Evolutionary conservation across 345 rosid species (phyloP).

Genomic region (Eucalyptus guilfoylei): DNA sequence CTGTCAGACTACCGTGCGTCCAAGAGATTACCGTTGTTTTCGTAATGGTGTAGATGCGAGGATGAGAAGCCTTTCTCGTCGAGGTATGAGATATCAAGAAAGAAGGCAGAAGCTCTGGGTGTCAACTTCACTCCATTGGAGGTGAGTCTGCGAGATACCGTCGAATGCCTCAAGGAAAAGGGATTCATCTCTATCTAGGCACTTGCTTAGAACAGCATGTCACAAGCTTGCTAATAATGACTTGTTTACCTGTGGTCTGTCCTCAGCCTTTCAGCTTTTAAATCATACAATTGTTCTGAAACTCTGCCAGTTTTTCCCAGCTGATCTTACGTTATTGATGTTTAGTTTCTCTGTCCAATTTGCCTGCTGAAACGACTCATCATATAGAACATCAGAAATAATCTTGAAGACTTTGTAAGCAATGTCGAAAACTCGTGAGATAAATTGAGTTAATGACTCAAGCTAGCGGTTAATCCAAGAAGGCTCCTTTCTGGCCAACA

Average conservation of each 20-base stretch:
- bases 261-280: not conserved
- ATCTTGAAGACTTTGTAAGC: not conserved
- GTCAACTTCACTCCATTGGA: slow-evolving; percentile 34
- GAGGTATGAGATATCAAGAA: slow-evolving; percentile 22
- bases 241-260: not conserved
- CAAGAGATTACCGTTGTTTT: not conserved
- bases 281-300: not conserved
- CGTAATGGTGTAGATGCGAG: slow-evolving; percentile 8
- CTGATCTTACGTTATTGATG: not conserved
- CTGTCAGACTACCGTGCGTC: not conserved
- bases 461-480: not conserved
- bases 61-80: slow-evolving; percentile 15
- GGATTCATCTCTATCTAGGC: slow-evolving; percentile 1
- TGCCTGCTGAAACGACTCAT: not conserved
- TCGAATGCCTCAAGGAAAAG: slow-evolving; percentile 37
- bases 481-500: not conserved
- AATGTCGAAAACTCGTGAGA: not conserved
- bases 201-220: not conserved
- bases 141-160: slow-evolving; percentile 41
- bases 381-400: not conserved
- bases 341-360: not conserved
- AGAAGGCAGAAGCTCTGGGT: slow-evolving; percentile 27
- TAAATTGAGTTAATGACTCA: not conserved
- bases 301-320: not conserved
- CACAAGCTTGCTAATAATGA: not conserved